Base-by-base conservation (phyloP, 768 basidiomycete species). In the Leccinellum albellum region DNA sequence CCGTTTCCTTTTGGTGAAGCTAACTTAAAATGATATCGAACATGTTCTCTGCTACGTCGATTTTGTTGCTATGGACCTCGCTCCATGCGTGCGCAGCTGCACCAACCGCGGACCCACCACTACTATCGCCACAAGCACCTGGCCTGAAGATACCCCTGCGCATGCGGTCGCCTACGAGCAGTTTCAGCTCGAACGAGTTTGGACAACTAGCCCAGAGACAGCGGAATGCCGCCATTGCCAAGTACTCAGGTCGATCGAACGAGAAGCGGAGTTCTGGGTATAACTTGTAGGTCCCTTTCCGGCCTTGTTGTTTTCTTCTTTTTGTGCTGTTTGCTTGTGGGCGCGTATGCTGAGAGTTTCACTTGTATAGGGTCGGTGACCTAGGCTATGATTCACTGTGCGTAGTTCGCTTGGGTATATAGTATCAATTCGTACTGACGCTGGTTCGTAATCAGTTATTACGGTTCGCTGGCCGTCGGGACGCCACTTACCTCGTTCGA, bases 311-410 rank as follows among this genome's bases (percentile, higher is more conserved):
- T 17, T 10, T 29, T 17, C 21, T n/a, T 26, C 8, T n/a, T 15
- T 13, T 4, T 9, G 9, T 45, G 44, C 6, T 24, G 44, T 6
- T 46, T 24, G 3, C 15, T 46, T 46, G 14, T 17, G 9, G 21
- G 23, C 4, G 7, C 21, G 6, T 17, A 21, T 42, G 23, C 57
- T 67, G 23, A 65, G 35, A 8, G 5, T 14, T 12, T 6, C 26
- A 12, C n/a, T 40, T 35, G 32, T 31, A 14, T 60, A 90, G 88
- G 50, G 69, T 89, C 17, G 77, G 80, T 17, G 84, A 88, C 64
- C 86, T 90, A 70, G 77, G 78, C 37, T 69, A 75, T 14, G 89
- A 91, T 70, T 85, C 87, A 13, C 83, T 80, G 85, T 84, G 63
- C 50, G 77, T 64, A 26, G 2, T 52, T 7, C 14, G 5, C 20